Base-by-base conservation (phyloP, 2,329 filamentous ascomycete genomes). In the Xylaria sp. region DNA sequence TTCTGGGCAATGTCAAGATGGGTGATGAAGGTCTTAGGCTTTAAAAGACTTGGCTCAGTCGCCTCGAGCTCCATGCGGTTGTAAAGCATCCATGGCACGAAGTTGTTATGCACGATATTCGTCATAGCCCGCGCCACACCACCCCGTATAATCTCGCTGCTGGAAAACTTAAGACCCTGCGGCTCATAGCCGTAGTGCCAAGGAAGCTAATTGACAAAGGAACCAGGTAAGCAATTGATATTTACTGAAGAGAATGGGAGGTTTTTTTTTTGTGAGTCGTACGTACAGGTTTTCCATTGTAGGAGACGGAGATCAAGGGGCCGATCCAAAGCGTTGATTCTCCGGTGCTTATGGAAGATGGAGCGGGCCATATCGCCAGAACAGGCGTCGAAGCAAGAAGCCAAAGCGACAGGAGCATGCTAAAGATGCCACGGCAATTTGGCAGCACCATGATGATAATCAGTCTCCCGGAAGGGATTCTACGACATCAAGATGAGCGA, bases 81-180 rank as follows among this genome's bases (percentile, higher is more conserved):
- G 65, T 90, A 83, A 57, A 95, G 85, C 77, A 89, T 92, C 91
- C 91, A 95, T 0, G 92, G 91, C 15, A 92, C 84, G 64, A 93
- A 87, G 68, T 85, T 87, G 60, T 88, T 79, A 25, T 84, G 77
- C 75, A 93, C 90, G 58, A 94, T 86, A 59, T 83, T 85, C 23
- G 82, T 75, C 65, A 88, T 78, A 9, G 89, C 82, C 47, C 89
- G 83, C n/a, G 81, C 80, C 19, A 89, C 77, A 29, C 79, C 87
- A 25, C 78, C 81, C 67, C 81, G 78, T 51, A 89, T 83, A 25
- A 89, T 80, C 17, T 83, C 77, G 68, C 79, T 78, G 76, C 82
- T 85, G 69, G 71, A 78, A 62, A 83, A 78, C 17, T 75, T 71
- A 54, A 75, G 56, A 13, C 78, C 61, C 27, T 71, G 58, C 10